Conservation (phyloP, 352 stramenopile genomes). For the Globisporangium polare region DNA sequence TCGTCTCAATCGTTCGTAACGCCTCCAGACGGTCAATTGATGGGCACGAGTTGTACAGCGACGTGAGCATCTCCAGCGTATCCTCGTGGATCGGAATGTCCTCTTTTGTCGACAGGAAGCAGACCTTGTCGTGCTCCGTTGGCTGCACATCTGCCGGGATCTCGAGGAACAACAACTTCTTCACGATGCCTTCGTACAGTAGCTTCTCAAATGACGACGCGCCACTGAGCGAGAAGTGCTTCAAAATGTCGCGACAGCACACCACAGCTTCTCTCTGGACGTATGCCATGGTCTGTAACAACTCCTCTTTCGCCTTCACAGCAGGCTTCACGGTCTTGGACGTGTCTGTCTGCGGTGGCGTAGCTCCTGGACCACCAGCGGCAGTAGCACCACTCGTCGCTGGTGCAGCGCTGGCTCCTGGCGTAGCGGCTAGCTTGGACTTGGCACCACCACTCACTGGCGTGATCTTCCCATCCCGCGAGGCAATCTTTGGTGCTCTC, state of each 20-base stretch:
- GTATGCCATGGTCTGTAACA: slow-evolving; percentile 70
- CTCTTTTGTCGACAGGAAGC: slow-evolving; percentile 80
- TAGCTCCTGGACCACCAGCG: background rate
- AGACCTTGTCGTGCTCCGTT: slow-evolving; percentile 83
- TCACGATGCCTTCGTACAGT: slow-evolving; percentile 76
- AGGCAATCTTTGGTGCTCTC: slow-evolving; percentile 21
- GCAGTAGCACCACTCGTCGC: background rate
- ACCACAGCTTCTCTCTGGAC: slow-evolving; percentile 71
- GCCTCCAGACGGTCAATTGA: slow-evolving; percentile 69
- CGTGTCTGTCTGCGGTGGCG: slow-evolving; percentile 15
- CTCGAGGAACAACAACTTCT: slow-evolving; percentile 81
- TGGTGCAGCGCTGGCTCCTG: slow-evolving; percentile 9
- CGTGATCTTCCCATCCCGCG: slow-evolving; percentile 24
- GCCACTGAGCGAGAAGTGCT: slow-evolving; percentile 58
- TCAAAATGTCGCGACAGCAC: slow-evolving; percentile 70
- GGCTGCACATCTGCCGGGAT: slow-evolving; percentile 77
- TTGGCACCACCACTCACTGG: slow-evolving; percentile 28
- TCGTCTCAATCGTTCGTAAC: slow-evolving; percentile 62
- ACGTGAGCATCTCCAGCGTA: slow-evolving; percentile 52
- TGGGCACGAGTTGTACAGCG: slow-evolving; percentile 53
- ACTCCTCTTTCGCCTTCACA: slow-evolving; percentile 74
- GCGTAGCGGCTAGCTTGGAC: slow-evolving; percentile 22
- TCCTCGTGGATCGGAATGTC: slow-evolving; percentile 78
- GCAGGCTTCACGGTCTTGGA: slow-evolving; percentile 63
- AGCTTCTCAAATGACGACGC: slow-evolving; percentile 73